A percentile compares a stretch with the other conserved stretches of the same genome.
These are phyloP conservation scores for Gamarada debralockiae DNA, from an alignment of 495 filamentous ascomycete species.

Conservation along the genomic window DNA sequence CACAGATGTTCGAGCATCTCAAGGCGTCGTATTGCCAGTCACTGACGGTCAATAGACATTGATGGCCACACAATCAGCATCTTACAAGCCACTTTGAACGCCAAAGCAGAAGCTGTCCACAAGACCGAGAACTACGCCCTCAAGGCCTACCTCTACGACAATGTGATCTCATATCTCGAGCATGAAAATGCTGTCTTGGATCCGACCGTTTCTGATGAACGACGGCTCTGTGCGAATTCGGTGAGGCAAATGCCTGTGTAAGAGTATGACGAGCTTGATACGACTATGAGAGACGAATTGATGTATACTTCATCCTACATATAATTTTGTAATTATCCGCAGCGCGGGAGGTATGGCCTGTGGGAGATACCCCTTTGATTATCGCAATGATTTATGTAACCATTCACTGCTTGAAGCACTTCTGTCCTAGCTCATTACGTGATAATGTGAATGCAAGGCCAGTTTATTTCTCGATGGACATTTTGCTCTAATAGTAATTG, in stretches of 20 bases:
- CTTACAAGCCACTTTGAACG: conserved; percentile 13
- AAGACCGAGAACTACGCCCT: not conserved
- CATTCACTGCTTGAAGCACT: too few species aligned
- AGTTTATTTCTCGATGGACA: too few species aligned
- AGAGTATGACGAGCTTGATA: too few species aligned
- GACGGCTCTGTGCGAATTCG: not conserved
- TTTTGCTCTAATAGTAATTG: too few species aligned
- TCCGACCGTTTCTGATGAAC: conserved; percentile 12
- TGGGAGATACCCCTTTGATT: too few species aligned
- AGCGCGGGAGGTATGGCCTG: too few species aligned
- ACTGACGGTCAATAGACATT: not conserved
- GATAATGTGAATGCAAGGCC: too few species aligned
- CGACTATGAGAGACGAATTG: too few species aligned
- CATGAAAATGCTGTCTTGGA: conserved; percentile 14
- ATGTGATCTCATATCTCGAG: conserved; percentile 21
- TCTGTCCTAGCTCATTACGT: too few species aligned
- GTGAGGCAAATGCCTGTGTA: not conserved
- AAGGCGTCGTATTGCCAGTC: not conserved
- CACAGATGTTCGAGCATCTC: not conserved
- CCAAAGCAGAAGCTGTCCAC: not conserved
- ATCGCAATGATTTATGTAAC: too few species aligned
- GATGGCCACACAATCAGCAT: conserved; percentile 12
- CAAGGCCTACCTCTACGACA: conserved; percentile 5
- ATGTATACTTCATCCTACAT: too few species aligned
- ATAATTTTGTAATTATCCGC: too few species aligned